These are phyloP conservation scores for Pholiota adiposa DNA, from an alignment of 1,284 basidiomycete species.

Conservation along the genomic window DNA sequence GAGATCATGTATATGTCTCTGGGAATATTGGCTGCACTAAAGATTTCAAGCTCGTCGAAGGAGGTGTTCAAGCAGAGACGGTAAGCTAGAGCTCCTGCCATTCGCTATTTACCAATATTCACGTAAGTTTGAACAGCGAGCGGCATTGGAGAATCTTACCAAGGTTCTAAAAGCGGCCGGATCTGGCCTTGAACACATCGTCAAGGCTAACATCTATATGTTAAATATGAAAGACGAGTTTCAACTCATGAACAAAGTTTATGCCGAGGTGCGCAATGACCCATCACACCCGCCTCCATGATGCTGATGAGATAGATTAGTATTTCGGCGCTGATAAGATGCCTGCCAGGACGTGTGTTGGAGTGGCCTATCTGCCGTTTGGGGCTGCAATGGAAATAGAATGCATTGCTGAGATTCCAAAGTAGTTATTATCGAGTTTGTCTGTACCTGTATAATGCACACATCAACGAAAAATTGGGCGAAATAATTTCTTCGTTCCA, in stretches of 20 bases:
- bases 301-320: too few relatives aligned
- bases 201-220: constrained; percentile 69
- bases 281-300: too few relatives aligned
- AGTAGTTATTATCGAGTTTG: neutral
- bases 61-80: constrained; percentile 57
- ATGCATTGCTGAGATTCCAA: constrained; percentile 54
- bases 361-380: constrained; percentile 61
- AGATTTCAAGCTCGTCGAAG: constrained; percentile 54
- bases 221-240: constrained; percentile 56
- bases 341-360: constrained; percentile 69
- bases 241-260: constrained; percentile 55
- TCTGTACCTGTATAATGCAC: too few relatives aligned
- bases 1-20: constrained; percentile 57
- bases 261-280: constrained; percentile 52
- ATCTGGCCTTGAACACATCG: constrained; percentile 56
- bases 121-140: constrained; percentile 40
- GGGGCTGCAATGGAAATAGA: constrained; percentile 71
- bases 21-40: constrained; percentile 60
- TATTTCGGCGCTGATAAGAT: constrained; percentile 48
- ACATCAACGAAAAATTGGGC: too few relatives aligned
- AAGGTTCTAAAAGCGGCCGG: constrained; percentile 65
- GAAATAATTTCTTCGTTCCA: too few relatives aligned
- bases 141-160: constrained; percentile 61
- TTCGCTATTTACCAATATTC: neutral
- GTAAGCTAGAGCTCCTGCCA: constrained; percentile 43